A percentile compares a stretch with the other conserved stretches of the same genome.
Conservation (phyloP, 345 rosid species). For the Limnanthes douglasii region DNA sequence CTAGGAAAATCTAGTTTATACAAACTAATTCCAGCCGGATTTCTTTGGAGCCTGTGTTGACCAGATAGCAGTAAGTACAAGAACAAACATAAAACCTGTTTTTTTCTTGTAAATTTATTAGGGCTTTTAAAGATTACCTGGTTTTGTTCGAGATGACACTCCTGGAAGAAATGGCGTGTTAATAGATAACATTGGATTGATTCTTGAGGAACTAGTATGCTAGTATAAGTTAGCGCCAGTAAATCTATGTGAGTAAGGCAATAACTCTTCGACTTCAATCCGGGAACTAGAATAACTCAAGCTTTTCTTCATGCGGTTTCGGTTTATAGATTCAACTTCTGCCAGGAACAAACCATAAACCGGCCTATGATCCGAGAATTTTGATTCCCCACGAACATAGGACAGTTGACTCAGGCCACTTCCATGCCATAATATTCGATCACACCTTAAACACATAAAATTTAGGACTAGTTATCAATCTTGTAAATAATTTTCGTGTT, state of each 20-base stretch:
- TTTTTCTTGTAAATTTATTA: too few species aligned
- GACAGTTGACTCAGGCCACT: constrained; percentile 69
- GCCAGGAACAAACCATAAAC: constrained; percentile 73
- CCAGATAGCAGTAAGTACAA: too few species aligned
- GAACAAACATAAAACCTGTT: too few species aligned
- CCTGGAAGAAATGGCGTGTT: too few species aligned
- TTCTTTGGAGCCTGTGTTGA: too few species aligned
- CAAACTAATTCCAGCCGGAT: too few species aligned
- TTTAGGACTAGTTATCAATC: constrained; percentile 2
- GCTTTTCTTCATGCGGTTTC: constrained; percentile 45
- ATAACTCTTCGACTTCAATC: constrained; percentile 78
- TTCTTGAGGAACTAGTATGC: too few species aligned
- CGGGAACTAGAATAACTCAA: constrained; percentile 57
- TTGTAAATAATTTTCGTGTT: too few species aligned
- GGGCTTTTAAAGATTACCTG: too few species aligned
- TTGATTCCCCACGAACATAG: constrained; percentile 95
- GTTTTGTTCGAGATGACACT: too few species aligned
- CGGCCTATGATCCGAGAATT: constrained; percentile 97
- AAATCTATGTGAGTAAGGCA: constrained; percentile 49
- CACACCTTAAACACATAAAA: constrained; percentile 53
- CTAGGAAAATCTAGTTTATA: too few species aligned
- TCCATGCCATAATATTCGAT: constrained; percentile 95
- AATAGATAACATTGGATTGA: too few species aligned
- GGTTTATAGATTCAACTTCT: constrained; percentile 67
- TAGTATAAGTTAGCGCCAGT: constrained; percentile 29